These are phyloP conservation scores for Boletus sp. DNA, from an alignment of 768 basidiomycete genomes.

Conservation along the genomic window DNA sequence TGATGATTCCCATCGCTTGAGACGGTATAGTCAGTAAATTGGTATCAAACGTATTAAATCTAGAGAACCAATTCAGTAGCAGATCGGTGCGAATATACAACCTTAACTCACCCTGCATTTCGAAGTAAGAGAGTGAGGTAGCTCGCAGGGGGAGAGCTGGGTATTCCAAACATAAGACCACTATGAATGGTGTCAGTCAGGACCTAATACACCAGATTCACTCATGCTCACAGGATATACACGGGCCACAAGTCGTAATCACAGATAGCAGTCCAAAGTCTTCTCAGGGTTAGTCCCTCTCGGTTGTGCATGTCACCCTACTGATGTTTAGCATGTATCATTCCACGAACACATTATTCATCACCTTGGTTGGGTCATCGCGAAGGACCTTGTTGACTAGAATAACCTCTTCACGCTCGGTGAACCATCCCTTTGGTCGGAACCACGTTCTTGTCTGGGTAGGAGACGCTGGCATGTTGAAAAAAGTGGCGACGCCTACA, in stretches of 20 bases:
- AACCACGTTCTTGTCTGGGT: constrained; percentile 58
- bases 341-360: background rate
- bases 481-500: constrained; percentile 53
- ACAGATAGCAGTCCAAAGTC: constrained; percentile 50
- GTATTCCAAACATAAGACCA: constrained; percentile 52
- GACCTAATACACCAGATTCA: background rate
- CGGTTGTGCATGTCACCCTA: constrained; percentile 64
- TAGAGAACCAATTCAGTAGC: constrained; percentile 14
- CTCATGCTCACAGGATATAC: constrained; percentile 42
- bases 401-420: constrained; percentile 57
- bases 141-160: constrained; percentile 42
- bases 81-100: background rate
- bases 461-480: constrained; percentile 57
- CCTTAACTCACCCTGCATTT: constrained; percentile 41
- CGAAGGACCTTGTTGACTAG: constrained; percentile 58
- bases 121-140: constrained; percentile 61
- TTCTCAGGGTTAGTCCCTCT: constrained; percentile 48
- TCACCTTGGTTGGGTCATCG: constrained; percentile 59
- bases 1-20: constrained; percentile 47
- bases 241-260: constrained; percentile 69
- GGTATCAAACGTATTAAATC: constrained; percentile 57
- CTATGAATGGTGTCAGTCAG: constrained; percentile 22
- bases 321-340: background rate
- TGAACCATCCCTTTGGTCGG: constrained; percentile 62
- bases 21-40: constrained; percentile 62